phyloP scores from a whole-genome alignment of 495 filamentous ascomycete genomes.

The Oleoguttula mirabilis region DNA sequence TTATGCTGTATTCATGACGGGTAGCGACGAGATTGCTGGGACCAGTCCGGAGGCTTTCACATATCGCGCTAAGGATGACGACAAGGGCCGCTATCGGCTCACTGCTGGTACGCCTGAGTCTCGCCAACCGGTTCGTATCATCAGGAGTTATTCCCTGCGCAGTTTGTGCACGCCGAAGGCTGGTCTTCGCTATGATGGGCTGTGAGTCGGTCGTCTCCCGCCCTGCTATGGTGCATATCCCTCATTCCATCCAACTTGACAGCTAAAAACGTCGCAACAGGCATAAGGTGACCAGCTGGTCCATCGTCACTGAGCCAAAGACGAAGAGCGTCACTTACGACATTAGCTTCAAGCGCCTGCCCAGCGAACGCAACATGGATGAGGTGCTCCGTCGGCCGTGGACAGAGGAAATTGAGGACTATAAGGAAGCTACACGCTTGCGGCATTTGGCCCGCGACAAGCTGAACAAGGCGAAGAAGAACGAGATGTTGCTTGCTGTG shows the following conservation, averaged over 20 bases:
- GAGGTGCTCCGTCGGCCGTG: conserved; percentile 23
- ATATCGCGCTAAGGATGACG: conserved; percentile 20
- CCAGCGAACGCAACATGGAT: conserved; percentile 20
- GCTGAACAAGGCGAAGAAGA: no score
- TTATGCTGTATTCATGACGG: conserved; percentile 29
- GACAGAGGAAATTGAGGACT: conserved; percentile 29
- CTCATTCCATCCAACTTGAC: background rate
- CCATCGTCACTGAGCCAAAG: conserved; percentile 15
- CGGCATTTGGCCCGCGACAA: conserved; percentile 2
- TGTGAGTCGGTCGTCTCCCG: conserved; percentile 26
- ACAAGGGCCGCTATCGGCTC: conserved; percentile 27
- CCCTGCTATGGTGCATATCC: background rate
- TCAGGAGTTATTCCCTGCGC: conserved; percentile 26
- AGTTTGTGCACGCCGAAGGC: conserved; percentile 28
- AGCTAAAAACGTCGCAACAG: conserved; percentile 2
- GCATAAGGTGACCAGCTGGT: conserved; percentile 21
- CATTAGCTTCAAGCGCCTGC: conserved; percentile 24
- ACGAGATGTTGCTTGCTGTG: no score
- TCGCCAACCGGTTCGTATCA: conserved; percentile 24
- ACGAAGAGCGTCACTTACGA: conserved; percentile 21
- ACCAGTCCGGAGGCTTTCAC: conserved; percentile 18
- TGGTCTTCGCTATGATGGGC: conserved; percentile 31
- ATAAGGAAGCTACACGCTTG: conserved; percentile 29
- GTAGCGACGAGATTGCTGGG: conserved; percentile 22
- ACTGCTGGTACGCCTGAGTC: conserved; percentile 21